Evolutionary conservation across 2,329 filamentous ascomycete genomes (phyloP), one percentile per base, ranked within the genome.

Genomic region (Aureobasidium zeae): DNA sequence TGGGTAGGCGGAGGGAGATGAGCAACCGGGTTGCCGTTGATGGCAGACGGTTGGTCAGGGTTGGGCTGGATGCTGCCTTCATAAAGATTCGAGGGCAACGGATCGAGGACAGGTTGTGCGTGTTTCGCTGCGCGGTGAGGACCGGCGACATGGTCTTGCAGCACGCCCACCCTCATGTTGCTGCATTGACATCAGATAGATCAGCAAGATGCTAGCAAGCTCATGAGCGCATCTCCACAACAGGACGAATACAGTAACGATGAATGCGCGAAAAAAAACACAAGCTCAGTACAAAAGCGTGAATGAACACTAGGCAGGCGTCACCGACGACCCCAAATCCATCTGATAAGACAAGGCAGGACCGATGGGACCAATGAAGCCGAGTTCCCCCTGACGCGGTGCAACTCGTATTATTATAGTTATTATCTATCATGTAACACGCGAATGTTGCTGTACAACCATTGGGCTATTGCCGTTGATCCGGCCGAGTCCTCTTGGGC

Each of bases 101-200:
- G 45, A 43, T 47, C 45, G 22, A 49, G 51, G 28, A 54, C 48
- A 12, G 55, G 55, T 46, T 58, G 55, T 9, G 55, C 49, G 37
- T 55, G 52, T 42, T 56, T 57, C 7, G 54, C 51, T 12, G 54
- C 51, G 4, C 48, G 50, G 43, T 52, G 50, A 19, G 36, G 45
- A 36, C 48, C 51, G 29, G 48, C 51, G 33, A 45, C 49, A 22
- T 51, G 49, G 37, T 51, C 48, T 29, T 51, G 49, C 45, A 48
- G 44, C 39, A 53, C 20, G 44, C 50, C 53, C 44, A 36, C 37
- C 38, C 45, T 47, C 45, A 41, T 47, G 17, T 43, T 47, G 28
- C 38, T 42, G 38, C 38, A 42, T 42, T 34, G 39, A 34, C 39
- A 43, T 43, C 29, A 34, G 16, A 22, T 43, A 21, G 19, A 43